Evolutionary conservation across 495 filamentous ascomycete genomes (phyloP).

Genomic region (Podospora appendiculata): DNA sequence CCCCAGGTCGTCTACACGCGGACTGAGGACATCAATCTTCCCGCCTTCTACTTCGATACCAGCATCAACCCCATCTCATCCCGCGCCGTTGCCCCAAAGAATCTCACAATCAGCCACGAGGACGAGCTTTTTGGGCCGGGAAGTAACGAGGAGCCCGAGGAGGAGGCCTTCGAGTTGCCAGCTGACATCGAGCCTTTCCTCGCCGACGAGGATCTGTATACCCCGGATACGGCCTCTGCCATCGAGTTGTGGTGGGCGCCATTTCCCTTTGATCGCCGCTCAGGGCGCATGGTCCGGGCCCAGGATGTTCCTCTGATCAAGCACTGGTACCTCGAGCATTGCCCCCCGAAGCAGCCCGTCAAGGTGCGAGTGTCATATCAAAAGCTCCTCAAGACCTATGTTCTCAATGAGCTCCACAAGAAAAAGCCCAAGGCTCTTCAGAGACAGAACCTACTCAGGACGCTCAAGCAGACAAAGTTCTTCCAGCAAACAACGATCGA

Average conservation of each 20-base stretch:
- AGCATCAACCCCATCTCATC: conserved; percentile 97
- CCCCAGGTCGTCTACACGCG: conserved; percentile 88
- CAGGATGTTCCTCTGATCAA: conserved; percentile 97
- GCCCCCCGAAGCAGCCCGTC: conserved; percentile 78
- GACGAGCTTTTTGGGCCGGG: conserved; percentile 88
- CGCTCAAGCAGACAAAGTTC: conserved; percentile 92
- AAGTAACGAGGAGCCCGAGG: conserved; percentile 67
- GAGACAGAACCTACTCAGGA: conserved; percentile 85
- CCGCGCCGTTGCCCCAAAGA: conserved; percentile 89
- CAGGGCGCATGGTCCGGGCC: conserved; percentile 95
- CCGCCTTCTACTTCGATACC: conserved; percentile 96
- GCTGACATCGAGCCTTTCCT: conserved; percentile 79
- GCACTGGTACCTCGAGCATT: conserved; percentile 97
- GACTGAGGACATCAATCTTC: conserved; percentile 80
- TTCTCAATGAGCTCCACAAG: conserved; percentile 94
- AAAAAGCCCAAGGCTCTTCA: conserved; percentile 90
- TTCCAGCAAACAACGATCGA: conserved; percentile 99
- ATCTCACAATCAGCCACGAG: conserved; percentile 85
- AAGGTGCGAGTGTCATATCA: conserved; percentile 99
- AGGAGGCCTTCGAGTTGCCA: conserved; percentile 79
- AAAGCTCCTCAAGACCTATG: conserved; percentile 92
- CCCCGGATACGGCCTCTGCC: conserved; percentile 81
- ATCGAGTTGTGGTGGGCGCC: conserved; percentile 98
- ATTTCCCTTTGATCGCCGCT: conserved; percentile 89
- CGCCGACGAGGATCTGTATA: conserved; percentile 82